Percentiles rank a stretch among this genome's conserved stretches.
phyloP scores from a whole-genome alignment of 148 eudicot genomes.

The Fallopia convolvulus region DNA sequence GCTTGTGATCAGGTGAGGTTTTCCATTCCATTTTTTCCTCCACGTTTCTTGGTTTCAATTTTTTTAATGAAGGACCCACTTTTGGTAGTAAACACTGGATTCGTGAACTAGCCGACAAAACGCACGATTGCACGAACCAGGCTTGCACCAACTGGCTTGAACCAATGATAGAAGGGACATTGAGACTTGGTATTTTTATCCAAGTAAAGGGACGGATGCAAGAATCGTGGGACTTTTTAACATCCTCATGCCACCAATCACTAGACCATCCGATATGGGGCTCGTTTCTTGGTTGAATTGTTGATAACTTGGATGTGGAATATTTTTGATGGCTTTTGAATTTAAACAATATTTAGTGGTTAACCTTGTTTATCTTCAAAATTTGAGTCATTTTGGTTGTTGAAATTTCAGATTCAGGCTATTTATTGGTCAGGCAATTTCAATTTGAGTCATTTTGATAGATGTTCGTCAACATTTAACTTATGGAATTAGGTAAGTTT shows the following conservation, averaged over 20 bases:
- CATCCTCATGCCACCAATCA: too few species aligned
- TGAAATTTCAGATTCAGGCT: neutral
- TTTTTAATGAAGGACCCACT: too few species aligned
- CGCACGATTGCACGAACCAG: too few species aligned
- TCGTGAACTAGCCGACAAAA: too few species aligned
- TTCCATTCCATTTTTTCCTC: neutral
- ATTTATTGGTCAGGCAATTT: neutral
- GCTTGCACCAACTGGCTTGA: too few species aligned
- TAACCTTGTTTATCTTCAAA: too few species aligned
- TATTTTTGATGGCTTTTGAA: neutral
- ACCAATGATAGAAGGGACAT: too few species aligned
- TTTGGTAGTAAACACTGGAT: too few species aligned
- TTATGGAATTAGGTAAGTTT: neutral
- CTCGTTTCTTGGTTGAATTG: neutral
- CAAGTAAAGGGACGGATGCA: too few species aligned
- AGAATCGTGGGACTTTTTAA: too few species aligned
- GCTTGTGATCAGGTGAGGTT: constrained; percentile 2
- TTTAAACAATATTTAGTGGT: neutral
- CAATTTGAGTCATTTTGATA: neutral
- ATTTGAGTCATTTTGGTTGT: neutral
- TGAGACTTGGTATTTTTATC: too few species aligned
- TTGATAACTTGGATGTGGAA: neutral
- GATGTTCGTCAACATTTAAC: neutral
- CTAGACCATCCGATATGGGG: too few species aligned
- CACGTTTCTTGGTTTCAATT: neutral